These are phyloP conservation scores for Hevea brasiliensis DNA, from an alignment of 345 rosid species.

Conservation along the genomic window DNA sequence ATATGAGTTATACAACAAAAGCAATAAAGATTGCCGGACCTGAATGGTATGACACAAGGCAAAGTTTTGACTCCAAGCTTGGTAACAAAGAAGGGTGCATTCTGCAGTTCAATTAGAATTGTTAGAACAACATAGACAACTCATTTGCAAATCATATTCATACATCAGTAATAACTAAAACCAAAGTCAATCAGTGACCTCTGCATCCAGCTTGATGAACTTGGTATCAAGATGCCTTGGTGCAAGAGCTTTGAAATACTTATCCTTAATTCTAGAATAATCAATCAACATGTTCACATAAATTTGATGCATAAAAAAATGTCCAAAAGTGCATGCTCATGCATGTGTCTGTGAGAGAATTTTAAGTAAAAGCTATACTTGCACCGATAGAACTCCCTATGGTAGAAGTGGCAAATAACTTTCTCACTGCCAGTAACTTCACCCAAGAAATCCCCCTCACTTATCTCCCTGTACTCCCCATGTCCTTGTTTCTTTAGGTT, in stretches of 20 bases:
- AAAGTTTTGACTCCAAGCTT: slow-evolving; percentile 84
- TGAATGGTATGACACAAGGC: slow-evolving; percentile 88
- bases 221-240: slow-evolving; percentile 71
- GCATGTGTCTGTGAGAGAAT: neutral
- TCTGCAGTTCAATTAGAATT: slow-evolving; percentile 50
- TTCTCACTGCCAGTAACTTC: slow-evolving; percentile 93
- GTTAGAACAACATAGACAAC: neutral
- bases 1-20: neutral
- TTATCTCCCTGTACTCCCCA: slow-evolving; percentile 83
- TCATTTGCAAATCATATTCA: neutral
- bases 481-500: slow-evolving; percentile 77
- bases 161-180: slow-evolving; percentile 1
- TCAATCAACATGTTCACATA: slow-evolving; percentile 13
- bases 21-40: slow-evolving; percentile 39
- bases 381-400: slow-evolving; percentile 86
- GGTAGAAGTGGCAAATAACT: slow-evolving; percentile 82
- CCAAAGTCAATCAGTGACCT: slow-evolving; percentile 45
- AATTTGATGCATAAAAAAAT: too few species aligned
- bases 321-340: too few species aligned
- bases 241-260: slow-evolving; percentile 84
- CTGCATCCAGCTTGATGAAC: slow-evolving; percentile 89
- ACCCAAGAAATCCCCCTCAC: slow-evolving; percentile 90
- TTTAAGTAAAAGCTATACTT: slow-evolving; percentile 46
- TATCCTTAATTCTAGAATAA: slow-evolving; percentile 77
- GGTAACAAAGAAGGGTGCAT: slow-evolving; percentile 85